Conservation (phyloP, 768 basidiomycete species). For the Auricularia sp. region DNA sequence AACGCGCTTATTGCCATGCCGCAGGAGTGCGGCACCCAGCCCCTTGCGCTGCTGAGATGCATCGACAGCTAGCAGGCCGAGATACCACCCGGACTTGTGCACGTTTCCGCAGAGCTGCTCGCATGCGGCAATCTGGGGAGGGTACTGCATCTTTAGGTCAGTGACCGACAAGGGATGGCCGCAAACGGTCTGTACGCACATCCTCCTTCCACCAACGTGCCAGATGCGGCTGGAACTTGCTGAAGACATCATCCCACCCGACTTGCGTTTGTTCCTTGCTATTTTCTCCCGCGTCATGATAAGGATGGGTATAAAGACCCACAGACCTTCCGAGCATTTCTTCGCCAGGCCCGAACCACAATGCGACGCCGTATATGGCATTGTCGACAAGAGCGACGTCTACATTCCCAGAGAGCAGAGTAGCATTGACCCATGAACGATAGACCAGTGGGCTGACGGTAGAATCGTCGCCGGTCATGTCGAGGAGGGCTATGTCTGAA, state of each 20-base stretch:
- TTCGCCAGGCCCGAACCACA: neutral
- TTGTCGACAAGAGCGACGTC: neutral
- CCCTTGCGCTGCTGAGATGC: neutral
- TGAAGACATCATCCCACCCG: neutral
- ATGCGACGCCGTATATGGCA: neutral
- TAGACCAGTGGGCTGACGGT: neutral
- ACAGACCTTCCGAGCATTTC: neutral
- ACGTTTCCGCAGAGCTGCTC: neutral
- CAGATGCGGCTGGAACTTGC: neutral
- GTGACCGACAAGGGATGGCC: neutral
- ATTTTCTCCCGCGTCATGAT: neutral
- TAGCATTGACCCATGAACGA: neutral
- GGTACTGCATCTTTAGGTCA: neutral
- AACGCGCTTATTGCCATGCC: neutral
- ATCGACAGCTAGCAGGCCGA: neutral
- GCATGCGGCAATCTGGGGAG: neutral
- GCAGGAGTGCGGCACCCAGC: neutral
- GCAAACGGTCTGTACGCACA: neutral
- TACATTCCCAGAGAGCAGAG: neutral
- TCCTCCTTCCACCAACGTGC: neutral
- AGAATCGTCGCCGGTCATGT: neutral
- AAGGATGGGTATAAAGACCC: no score
- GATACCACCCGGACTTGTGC: neutral
- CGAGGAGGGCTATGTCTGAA: neutral
- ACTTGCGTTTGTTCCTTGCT: neutral